phyloP scores from a whole-genome alignment of 2,329 filamentous ascomycete species.

The Uncinocarpus reesii region DNA sequence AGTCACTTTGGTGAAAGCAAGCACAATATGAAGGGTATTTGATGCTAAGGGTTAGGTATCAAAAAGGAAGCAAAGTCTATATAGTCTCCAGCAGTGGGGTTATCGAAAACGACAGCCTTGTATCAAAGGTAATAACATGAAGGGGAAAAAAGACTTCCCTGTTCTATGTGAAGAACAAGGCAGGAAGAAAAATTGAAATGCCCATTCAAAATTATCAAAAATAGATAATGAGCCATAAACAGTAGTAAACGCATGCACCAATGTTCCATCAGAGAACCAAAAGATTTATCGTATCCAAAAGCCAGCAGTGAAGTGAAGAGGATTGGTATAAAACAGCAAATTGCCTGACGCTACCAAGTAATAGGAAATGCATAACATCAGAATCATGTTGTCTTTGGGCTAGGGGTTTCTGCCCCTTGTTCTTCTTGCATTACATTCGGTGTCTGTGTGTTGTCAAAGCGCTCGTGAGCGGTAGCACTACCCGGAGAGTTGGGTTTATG shows the following conservation, averaged over 20 bases:
- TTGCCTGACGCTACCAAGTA: background rate
- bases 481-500: conserved; percentile 7
- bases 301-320: background rate
- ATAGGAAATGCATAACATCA: background rate
- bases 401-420: background rate
- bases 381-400: background rate
- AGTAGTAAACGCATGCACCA: background rate
- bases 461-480: conserved; percentile 6
- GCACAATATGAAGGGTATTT: too few relatives aligned
- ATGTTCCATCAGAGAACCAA: background rate
- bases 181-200: background rate
- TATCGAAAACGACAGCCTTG: too few relatives aligned
- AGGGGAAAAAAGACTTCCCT: too few relatives aligned
- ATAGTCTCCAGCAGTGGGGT: too few relatives aligned
- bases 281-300: background rate
- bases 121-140: too few relatives aligned
- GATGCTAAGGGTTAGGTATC: too few relatives aligned
- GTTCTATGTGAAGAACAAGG: background rate
- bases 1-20: too few relatives aligned
- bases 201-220: background rate
- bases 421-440: background rate
- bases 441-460: conserved; percentile 5
- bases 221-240: background rate
- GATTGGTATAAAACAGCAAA: background rate
- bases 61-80: too few relatives aligned